Percentiles rank a stretch among this genome's conserved stretches.
Evolutionary conservation across 2,329 filamentous ascomycete species (phyloP).

Genomic region (Aspergillus sp.): DNA sequence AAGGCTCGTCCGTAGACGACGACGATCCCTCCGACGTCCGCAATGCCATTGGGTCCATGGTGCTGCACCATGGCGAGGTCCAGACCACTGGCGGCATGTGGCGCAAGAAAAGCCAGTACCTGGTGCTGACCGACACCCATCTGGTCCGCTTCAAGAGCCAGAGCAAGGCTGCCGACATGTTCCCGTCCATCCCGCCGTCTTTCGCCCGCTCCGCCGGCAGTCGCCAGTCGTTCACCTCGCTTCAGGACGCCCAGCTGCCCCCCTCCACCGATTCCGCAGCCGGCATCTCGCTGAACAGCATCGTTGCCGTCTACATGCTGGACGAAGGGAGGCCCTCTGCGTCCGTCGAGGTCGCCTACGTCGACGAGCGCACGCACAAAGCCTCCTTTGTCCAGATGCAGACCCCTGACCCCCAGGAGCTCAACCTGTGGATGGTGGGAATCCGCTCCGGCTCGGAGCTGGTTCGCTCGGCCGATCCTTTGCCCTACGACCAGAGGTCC

Average conservation of each 20-base stretch:
- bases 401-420: slow-evolving; percentile 54
- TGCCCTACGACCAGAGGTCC: slow-evolving; percentile 49
- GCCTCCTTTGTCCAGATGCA: slow-evolving; percentile 56
- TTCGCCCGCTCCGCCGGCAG: slow-evolving; percentile 32
- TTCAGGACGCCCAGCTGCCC: slow-evolving; percentile 52
- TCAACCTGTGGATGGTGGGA: slow-evolving; percentile 54
- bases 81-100: slow-evolving; percentile 62
- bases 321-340: slow-evolving; percentile 60
- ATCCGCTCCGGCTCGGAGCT: slow-evolving; percentile 53
- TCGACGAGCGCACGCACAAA: slow-evolving; percentile 55
- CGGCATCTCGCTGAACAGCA: slow-evolving; percentile 52
- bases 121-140: slow-evolving; percentile 61
- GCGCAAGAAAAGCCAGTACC: slow-evolving; percentile 62
- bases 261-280: slow-evolving; percentile 46
- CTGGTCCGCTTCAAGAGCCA: slow-evolving; percentile 61
- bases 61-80: slow-evolving; percentile 59
- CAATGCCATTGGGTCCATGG: slow-evolving; percentile 35
- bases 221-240: slow-evolving; percentile 53
- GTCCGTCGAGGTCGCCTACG: slow-evolving; percentile 57
- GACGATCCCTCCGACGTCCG: slow-evolving; percentile 29
- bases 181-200: slow-evolving; percentile 42
- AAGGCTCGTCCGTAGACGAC: slow-evolving; percentile 41
- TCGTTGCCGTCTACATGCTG: slow-evolving; percentile 57
- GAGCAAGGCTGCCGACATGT: slow-evolving; percentile 54
- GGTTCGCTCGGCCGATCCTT: slow-evolving; percentile 42